phyloP scores from a whole-genome alignment of 129 eudicot genomes.

The Lactuca sativa region DNA sequence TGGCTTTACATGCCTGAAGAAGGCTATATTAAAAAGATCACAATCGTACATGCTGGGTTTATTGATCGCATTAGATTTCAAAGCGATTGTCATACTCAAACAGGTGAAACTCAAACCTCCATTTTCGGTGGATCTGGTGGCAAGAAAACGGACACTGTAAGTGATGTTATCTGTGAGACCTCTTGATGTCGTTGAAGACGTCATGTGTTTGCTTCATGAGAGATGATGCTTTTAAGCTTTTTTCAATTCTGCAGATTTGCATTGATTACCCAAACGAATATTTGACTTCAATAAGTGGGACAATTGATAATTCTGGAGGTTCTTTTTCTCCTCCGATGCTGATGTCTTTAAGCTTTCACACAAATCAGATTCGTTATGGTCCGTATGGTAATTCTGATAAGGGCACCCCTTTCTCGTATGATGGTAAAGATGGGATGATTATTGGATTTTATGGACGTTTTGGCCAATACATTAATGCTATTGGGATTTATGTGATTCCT shows the following conservation, averaged over 20 bases:
- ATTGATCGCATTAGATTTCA: too few relatives aligned
- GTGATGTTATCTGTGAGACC: too few relatives aligned
- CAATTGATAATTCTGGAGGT: neutral
- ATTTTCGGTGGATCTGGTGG: neutral
- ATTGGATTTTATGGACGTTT: conserved; percentile 35
- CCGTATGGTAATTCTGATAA: conserved; percentile 25
- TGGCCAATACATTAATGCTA: conserved; percentile 6
- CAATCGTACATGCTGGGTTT: too few relatives aligned
- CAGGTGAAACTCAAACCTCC: too few relatives aligned
- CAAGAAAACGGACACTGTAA: too few relatives aligned
- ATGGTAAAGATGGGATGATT: conserved; percentile 18
- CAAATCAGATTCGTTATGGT: conserved; percentile 28
- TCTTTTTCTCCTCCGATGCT: neutral
- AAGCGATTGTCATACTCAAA: too few relatives aligned
- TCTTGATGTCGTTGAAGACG: neutral
- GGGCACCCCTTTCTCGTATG: conserved; percentile 2
- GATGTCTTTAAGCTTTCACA: conserved; percentile 21
- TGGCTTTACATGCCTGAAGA: neutral
- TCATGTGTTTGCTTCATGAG: too few relatives aligned
- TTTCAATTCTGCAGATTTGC: neutral
- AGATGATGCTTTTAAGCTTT: too few relatives aligned
- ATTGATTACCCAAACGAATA: neutral
- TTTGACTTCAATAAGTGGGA: conserved; percentile 2
- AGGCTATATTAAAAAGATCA: too few relatives aligned
- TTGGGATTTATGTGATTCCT: conserved; percentile 24